Conservation (phyloP, 2,329 filamentous ascomycete species). For the Fusarium decemcellulare region DNA sequence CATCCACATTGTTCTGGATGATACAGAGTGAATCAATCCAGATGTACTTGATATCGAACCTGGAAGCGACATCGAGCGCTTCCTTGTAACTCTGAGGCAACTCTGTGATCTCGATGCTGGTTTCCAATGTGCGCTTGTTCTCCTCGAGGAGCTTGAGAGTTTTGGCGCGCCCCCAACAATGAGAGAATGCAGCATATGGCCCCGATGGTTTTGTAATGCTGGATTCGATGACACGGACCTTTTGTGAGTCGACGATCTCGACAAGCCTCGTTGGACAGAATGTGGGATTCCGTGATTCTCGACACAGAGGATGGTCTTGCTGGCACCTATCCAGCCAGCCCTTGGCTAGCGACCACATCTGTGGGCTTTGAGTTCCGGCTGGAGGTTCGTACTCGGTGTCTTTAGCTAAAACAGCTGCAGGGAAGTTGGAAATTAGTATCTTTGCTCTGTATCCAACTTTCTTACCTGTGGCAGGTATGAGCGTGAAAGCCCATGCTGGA, state of each 20-base stretch:
- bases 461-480: not conserved
- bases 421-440: too few relatives aligned
- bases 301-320: not conserved
- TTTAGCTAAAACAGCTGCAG: not conserved
- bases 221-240: not conserved
- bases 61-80: not conserved
- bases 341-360: conserved; percentile 1
- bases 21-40: conserved; percentile 10
- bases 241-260: not conserved
- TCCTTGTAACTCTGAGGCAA: conserved; percentile 14
- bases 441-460: too few relatives aligned
- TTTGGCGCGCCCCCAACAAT: conserved; percentile 12
- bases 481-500: not conserved
- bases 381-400: not conserved
- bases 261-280: conserved; percentile 12
- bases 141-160: conserved; percentile 6
- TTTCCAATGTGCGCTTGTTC: not conserved
- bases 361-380: too few relatives aligned
- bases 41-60: not conserved
- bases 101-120: not conserved
- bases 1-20: not conserved
- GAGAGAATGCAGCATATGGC: conserved; percentile 13
- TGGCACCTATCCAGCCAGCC: not conserved
- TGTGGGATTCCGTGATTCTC: not conserved
- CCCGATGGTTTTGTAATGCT: not conserved